Evolutionary conservation across 2,329 filamentous ascomycete genomes (phyloP), one percentile per base, ranked within the genome.

Genomic region (Nakataea oryzae): DNA sequence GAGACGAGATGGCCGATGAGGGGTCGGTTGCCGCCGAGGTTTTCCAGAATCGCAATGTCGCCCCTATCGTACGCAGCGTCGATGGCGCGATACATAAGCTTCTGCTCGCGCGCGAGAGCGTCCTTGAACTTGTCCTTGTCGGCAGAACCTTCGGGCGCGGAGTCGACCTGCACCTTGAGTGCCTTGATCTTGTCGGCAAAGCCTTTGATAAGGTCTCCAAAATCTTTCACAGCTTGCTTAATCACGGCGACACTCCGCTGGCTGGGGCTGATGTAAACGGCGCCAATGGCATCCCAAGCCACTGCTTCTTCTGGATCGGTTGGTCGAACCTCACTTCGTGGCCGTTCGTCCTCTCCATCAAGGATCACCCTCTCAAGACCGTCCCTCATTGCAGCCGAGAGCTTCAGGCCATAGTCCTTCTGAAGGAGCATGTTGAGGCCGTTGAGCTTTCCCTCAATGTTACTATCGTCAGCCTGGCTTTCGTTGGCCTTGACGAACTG

Each of bases 1-100:
- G 81, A 81, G 59, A 81, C 79, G 58, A 87, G 73, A 58, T 78
- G 80, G 58, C 79, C 76, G 47, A 86, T 78, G 61, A 86, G 73
- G 66, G 83, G 85, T 59, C 80, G 77, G 67, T 86, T 81, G 17
- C 78, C 78, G 11, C 83, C 83, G 47, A 86, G 74, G 62, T 85
- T 85, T 66, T 83, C 80, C 54, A 86, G 71, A 17, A 85, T 80
- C 27, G 78, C 76, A 57, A 78, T 76, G 68, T 85, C 81, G 14
- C 82, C 83, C 71, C 79, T 79, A 28, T 78, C 75, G 60, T 82
- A 76, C 1, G 81, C 82, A 13, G 81, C 77, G 64, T 85, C 78
- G 58, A 86, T 74, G 2, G 81, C 79, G 61, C 76, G 72, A 65
- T 76, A 79, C 6, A 86, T 73, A 5, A 78, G 74, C 54, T 81